These are phyloP conservation scores for Neoboletus magnificus DNA, from an alignment of 768 basidiomycete species.

Conservation along the genomic window DNA sequence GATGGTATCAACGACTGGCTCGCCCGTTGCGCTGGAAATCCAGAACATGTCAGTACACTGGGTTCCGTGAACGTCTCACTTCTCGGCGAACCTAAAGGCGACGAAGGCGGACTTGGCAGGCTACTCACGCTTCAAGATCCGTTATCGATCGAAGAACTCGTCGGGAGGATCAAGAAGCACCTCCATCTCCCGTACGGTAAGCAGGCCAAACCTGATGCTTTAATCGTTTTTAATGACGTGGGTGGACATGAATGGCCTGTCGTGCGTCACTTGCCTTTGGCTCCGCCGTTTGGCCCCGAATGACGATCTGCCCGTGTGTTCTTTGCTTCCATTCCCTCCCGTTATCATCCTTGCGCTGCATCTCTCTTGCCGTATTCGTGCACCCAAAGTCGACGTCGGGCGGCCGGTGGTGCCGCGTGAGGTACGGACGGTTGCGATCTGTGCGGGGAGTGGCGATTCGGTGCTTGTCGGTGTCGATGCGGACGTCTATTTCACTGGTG, in stretches of 20 bases:
- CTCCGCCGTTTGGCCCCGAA: slow-evolving; percentile 9
- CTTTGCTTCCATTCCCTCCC: slow-evolving; percentile 20
- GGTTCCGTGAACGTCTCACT: slow-evolving; percentile 25
- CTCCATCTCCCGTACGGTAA: slow-evolving; percentile 59
- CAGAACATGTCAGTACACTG: slow-evolving; percentile 29
- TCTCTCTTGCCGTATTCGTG: slow-evolving; percentile 7
- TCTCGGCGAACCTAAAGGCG: slow-evolving; percentile 40
- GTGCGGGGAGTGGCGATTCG: slow-evolving; percentile 86
- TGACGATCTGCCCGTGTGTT: slow-evolving; percentile 14
- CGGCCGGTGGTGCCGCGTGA: slow-evolving; percentile 37
- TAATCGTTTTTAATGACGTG: slow-evolving; percentile 12
- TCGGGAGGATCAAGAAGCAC: slow-evolving; percentile 64
- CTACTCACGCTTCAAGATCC: slow-evolving; percentile 59
- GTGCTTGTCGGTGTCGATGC: slow-evolving; percentile 69
- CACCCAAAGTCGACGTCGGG: slow-evolving; percentile 61
- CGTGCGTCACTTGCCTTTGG: neutral
- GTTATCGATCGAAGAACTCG: slow-evolving; percentile 57
- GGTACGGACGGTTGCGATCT: slow-evolving; percentile 73
- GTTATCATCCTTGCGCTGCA: neutral
- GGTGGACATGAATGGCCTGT: neutral
- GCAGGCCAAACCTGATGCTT: slow-evolving; percentile 12
- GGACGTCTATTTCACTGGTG: slow-evolving; percentile 90
- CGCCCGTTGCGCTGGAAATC: slow-evolving; percentile 48
- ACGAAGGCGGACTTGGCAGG: slow-evolving; percentile 65
- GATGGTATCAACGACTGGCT: slow-evolving; percentile 94